A percentile compares a stretch with the other conserved stretches of the same genome.
phyloP scores from a whole-genome alignment of 768 basidiomycete species.

The Leccinum fibrillosum region DNA sequence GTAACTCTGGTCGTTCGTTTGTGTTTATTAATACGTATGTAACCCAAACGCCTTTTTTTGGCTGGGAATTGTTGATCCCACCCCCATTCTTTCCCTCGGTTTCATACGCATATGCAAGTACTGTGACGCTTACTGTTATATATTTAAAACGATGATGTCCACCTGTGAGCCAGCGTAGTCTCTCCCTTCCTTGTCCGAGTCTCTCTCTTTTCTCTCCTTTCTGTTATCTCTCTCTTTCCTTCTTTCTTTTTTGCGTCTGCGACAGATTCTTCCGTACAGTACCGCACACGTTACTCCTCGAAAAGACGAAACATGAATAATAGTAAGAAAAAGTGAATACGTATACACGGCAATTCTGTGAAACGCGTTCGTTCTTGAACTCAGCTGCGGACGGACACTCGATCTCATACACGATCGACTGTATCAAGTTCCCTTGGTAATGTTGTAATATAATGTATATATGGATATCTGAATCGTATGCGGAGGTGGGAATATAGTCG shows the following conservation, averaged over 20 bases:
- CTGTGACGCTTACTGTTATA: not conserved
- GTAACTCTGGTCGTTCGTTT: slow-evolving; percentile 4
- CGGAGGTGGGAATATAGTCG: not conserved
- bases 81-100: not conserved
- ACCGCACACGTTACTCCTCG: not conserved
- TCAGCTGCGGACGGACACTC: not conserved
- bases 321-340: not conserved
- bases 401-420: not conserved
- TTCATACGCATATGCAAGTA: not conserved
- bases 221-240: not conserved
- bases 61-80: not conserved
- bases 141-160: not conserved
- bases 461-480: not conserved
- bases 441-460: not conserved
- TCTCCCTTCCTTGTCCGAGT: not conserved
- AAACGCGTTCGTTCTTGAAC: not conserved
- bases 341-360: not conserved
- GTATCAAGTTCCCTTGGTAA: not conserved
- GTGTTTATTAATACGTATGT: not conserved
- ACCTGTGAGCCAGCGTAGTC: not conserved
- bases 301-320: not conserved
- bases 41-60: not conserved
- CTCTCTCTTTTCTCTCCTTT: not conserved
- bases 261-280: not conserved
- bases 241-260: not conserved